Conservation (phyloP, 805 yeast species). For the Scheffersomyces spartinae region DNA sequence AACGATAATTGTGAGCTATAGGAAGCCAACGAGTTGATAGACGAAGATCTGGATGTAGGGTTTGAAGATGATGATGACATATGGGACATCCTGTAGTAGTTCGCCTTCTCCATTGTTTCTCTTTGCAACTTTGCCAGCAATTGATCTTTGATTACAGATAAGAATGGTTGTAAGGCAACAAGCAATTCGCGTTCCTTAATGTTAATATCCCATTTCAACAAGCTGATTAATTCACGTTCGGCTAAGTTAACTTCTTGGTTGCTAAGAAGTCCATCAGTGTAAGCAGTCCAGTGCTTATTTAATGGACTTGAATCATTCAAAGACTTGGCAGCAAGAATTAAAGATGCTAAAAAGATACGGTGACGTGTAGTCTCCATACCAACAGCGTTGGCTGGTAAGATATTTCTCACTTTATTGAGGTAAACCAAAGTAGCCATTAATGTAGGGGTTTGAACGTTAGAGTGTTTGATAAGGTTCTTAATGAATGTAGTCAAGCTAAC, state of each 20-base stretch:
- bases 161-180: conserved; percentile 60
- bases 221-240: conserved; percentile 75
- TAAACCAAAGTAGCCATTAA: conserved; percentile 87
- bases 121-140: no score
- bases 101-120: no score
- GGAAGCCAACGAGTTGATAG: no score
- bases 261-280: conserved; percentile 76
- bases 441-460: conserved; percentile 92
- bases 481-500: conserved; percentile 50
- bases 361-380: conserved; percentile 93
- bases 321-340: conserved; percentile 85
- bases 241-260: conserved; percentile 78
- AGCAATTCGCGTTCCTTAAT: conserved; percentile 63
- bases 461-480: conserved; percentile 55
- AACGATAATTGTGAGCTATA: no score
- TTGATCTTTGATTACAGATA: conserved; percentile 57
- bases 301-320: conserved; percentile 91
- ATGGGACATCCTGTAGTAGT: no score
- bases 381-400: conserved; percentile 76
- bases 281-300: conserved; percentile 92
- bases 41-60: no score
- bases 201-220: conserved; percentile 76
- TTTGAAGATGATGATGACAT: no score
- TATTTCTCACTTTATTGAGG: conserved; percentile 60
- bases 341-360: conserved; percentile 79